Conservation (phyloP, 2,329 filamentous ascomycete species). For the Aspergillus sp. region DNA sequence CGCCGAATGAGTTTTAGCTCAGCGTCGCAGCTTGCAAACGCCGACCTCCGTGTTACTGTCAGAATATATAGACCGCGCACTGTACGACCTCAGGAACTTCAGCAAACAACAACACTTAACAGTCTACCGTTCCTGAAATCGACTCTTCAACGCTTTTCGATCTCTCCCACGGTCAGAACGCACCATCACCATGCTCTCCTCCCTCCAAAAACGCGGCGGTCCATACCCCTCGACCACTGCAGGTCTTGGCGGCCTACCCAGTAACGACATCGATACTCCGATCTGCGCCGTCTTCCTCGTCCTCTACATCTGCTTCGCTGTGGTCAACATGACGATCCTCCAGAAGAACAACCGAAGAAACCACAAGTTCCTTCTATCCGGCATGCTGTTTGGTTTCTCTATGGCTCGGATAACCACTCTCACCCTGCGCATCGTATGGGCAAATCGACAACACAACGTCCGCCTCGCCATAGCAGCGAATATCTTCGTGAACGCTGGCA, state of each 20-base stretch:
- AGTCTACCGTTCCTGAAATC: not conserved
- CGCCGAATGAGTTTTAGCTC: not conserved
- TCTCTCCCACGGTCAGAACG: not conserved
- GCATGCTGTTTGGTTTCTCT: constrained; percentile 53
- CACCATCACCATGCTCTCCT: not conserved
- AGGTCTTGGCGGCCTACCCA: constrained; percentile 55
- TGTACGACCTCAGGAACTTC: not conserved
- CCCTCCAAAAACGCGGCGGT: constrained; percentile 25
- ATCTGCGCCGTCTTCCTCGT: constrained; percentile 66
- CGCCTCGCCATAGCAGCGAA: constrained; percentile 61
- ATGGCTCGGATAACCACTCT: constrained; percentile 54
- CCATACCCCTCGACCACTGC: constrained; percentile 39
- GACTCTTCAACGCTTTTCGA: not conserved
- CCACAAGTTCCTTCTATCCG: constrained; percentile 57
- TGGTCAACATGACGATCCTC: constrained; percentile 52
- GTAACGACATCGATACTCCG: constrained; percentile 63
- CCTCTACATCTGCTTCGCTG: constrained; percentile 49
- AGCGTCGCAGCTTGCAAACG: not conserved
- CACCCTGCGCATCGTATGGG: constrained; percentile 61
- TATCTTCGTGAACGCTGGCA: constrained; percentile 74
- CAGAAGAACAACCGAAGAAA: constrained; percentile 45
- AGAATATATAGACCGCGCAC: not conserved
- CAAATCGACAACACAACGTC: constrained; percentile 50
- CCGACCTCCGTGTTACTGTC: constrained; percentile 1
- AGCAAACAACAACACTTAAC: not conserved